Percentiles rank a stretch among this genome's conserved stretches.
Conservation (phyloP, 805 yeast genomes). For the Zygoascus biomembranicola region DNA sequence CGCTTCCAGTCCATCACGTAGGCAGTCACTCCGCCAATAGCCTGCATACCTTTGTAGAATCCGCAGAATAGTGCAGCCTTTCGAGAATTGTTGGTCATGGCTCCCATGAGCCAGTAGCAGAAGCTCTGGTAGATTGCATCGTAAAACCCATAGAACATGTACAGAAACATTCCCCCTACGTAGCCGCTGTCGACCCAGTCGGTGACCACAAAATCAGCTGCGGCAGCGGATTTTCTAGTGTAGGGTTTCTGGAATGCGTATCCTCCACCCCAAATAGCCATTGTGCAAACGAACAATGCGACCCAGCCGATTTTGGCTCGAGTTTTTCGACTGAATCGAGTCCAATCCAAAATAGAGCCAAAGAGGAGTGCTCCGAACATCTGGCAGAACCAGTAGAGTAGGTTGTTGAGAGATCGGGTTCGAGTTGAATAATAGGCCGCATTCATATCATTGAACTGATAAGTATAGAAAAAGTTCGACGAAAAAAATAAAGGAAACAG, state of each 20-base stretch:
- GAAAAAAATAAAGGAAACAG: constrained; percentile 49
- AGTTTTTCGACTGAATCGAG: constrained; percentile 5
- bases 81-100: constrained; percentile 49
- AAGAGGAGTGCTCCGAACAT: constrained; percentile 46
- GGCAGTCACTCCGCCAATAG: constrained; percentile 54
- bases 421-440: constrained; percentile 44
- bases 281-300: constrained; percentile 23
- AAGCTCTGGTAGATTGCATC: constrained; percentile 56
- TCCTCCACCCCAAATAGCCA: constrained; percentile 56
- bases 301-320: constrained; percentile 35
- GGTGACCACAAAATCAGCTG: constrained; percentile 17
- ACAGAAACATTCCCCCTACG: constrained; percentile 53
- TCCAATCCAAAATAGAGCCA: constrained; percentile 40
- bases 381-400: constrained; percentile 46
- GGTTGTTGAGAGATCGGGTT: constrained; percentile 48
- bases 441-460: constrained; percentile 46
- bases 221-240: neutral
- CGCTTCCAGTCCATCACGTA: constrained; percentile 40
- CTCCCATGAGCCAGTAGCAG: constrained; percentile 52
- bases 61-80: constrained; percentile 51
- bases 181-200: constrained; percentile 42
- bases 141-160: constrained; percentile 51
- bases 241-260: neutral
- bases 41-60: constrained; percentile 55
- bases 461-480: constrained; percentile 51